phyloP scores from a whole-genome alignment of 306 rosid genomes.

The Morella rubra region DNA sequence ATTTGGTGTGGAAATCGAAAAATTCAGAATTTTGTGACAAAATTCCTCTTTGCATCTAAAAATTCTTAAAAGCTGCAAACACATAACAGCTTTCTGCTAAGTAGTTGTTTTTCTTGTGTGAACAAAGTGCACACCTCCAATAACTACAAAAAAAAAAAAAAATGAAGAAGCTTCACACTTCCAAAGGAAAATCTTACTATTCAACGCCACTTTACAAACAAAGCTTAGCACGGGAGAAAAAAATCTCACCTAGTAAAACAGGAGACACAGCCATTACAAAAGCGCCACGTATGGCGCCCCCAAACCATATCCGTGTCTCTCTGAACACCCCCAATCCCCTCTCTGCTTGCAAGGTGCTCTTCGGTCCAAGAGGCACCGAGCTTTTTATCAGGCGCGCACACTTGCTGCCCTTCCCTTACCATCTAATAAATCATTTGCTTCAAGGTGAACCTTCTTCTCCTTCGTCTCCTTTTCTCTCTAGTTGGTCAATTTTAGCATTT shows the following conservation, averaged over 20 bases:
- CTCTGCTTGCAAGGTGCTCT: slow-evolving; percentile 11
- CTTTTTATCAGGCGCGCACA: slow-evolving; percentile 7
- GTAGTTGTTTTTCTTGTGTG: too few species aligned
- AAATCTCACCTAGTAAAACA: slow-evolving; percentile 24
- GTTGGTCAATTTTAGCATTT: slow-evolving; percentile 1
- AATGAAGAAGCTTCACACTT: too few species aligned
- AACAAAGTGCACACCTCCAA: too few species aligned
- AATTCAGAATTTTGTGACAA: too few species aligned
- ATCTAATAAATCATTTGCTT: slow-evolving; percentile 2
- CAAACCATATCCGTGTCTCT: slow-evolving; percentile 61
- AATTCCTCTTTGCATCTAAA: too few species aligned
- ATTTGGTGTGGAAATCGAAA: too few species aligned
- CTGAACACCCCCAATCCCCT: slow-evolving; percentile 18
- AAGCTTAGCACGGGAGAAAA: background rate
- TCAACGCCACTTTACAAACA: background rate
- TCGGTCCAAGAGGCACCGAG: slow-evolving; percentile 16
- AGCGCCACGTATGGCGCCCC: slow-evolving; percentile 56
- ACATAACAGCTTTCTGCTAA: too few species aligned
- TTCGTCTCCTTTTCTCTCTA: background rate
- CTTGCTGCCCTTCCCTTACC: slow-evolving; percentile 11
- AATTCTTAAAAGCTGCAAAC: too few species aligned
- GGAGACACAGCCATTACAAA: slow-evolving; percentile 29
- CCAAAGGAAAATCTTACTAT: background rate
- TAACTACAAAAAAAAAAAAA: background rate
- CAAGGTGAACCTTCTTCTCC: slow-evolving; percentile 36